Base-by-base conservation (phyloP, 148 eudicot species). In the Fagopyrum tataricum region DNA sequence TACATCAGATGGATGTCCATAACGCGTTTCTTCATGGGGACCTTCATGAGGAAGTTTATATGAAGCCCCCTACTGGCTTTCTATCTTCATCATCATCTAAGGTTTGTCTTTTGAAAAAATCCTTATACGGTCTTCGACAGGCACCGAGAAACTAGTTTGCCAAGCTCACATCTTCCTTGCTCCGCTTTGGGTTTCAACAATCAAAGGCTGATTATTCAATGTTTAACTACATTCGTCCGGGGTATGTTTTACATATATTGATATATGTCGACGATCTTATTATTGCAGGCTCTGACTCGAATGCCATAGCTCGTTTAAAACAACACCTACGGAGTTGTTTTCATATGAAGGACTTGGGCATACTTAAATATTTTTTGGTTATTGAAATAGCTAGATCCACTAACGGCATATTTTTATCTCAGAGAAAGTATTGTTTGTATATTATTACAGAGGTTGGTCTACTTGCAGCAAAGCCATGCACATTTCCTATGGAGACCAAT, bases 151-250 rank as follows among this genome's bases (percentile, higher is more conserved):
- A 26, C 31, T 26, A 2, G 31, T 26, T 26, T 26, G n/a, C 52
- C 15, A 10, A 48, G 4, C 12, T 48, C 4, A 10, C 17, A 3
- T 13, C 17, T 13, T 17, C 15, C 4, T 5, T 11, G 2, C 15
- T 2, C 12, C 2, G 17, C 2, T 48, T 48, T 2, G 52, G 52
- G 13, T 48, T 48, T 3, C 1, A 0, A 10, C 17, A 48, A 4
- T 12, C 17, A 0, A 1, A 2, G 0, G 18, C n/a, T 0, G 4
- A 14, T 2, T 48, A 48, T 12, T 48, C 52, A 0, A 2, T 48
- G 3, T 48, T 48, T 17, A n/a, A n/a, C 12, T 17, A 1, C 12
- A 4, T 0, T 0, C 0, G 1, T 5, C 0, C 0, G 0, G 0
- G 0, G 0, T 0, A 3, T 3, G 4, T 2, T 10, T 17, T 48